Conservation (phyloP, 306 rosid species). For the Ziziphus jujuba region DNA sequence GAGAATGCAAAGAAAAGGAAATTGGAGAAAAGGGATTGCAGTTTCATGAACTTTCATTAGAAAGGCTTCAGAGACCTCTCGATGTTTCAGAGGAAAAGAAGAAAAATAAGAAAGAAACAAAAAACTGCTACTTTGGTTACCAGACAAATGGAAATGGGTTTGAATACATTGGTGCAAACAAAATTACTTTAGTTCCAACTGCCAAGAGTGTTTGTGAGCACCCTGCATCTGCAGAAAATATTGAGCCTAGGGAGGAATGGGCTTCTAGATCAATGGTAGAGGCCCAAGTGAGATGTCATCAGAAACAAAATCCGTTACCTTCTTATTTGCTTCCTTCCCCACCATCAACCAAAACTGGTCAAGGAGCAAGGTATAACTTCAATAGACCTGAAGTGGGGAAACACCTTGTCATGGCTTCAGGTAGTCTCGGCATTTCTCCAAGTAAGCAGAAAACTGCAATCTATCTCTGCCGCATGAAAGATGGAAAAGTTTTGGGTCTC, state of each 20-base stretch:
- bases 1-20: conserved; percentile 31
- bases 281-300: conserved; percentile 1
- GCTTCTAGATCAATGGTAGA: not conserved
- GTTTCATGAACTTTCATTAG: not conserved
- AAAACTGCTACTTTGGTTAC: conserved; percentile 23
- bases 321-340: conserved; percentile 27
- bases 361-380: conserved; percentile 19
- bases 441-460: conserved; percentile 36
- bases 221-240: no score
- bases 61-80: conserved; percentile 24
- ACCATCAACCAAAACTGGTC: conserved; percentile 25
- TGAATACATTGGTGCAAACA: conserved; percentile 21
- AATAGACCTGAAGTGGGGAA: conserved; percentile 48
- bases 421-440: conserved; percentile 47
- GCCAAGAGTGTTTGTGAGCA: not conserved
- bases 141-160: conserved; percentile 17
- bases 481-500: conserved; percentile 27
- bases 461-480: conserved; percentile 38
- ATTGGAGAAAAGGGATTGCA: conserved; percentile 22
- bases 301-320: conserved; percentile 11
- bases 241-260: not conserved
- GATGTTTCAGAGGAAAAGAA: conserved; percentile 30
- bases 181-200: conserved; percentile 10
- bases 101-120: conserved; percentile 26
- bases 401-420: conserved; percentile 55